phyloP scores from a whole-genome alignment of 2,329 filamentous ascomycete species.

The Ophiostoma sp. region DNA sequence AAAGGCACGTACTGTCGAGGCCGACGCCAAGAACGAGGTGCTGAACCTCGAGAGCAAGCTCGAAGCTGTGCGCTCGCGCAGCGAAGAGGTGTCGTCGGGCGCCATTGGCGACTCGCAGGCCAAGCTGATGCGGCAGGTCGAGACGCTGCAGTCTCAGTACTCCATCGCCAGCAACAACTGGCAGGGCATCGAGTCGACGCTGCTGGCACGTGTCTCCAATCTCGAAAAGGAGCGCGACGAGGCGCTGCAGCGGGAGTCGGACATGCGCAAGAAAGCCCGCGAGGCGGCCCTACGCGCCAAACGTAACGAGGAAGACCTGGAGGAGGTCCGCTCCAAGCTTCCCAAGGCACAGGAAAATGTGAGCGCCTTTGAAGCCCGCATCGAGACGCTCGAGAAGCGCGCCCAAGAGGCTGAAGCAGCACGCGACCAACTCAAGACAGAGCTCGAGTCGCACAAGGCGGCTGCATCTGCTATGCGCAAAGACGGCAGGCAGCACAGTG shows the following conservation, averaged over 20 bases:
- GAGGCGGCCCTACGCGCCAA: slow-evolving; percentile 66
- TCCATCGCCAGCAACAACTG: slow-evolving; percentile 92
- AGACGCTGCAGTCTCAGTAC: slow-evolving; percentile 93
- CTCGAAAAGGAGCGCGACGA: slow-evolving; percentile 92
- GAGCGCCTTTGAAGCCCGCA: slow-evolving; percentile 51
- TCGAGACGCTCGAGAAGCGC: slow-evolving; percentile 59
- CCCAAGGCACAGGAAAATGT: slow-evolving; percentile 61
- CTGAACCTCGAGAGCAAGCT: slow-evolving; percentile 80
- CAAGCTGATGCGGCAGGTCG: slow-evolving; percentile 87
- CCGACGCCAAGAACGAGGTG: slow-evolving; percentile 74
- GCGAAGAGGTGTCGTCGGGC: slow-evolving; percentile 84
- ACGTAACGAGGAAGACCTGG: slow-evolving; percentile 75
- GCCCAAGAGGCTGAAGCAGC: slow-evolving; percentile 62
- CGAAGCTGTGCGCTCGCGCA: slow-evolving; percentile 75
- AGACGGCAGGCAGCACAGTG: slow-evolving; percentile 19
- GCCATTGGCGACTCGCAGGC: slow-evolving; percentile 76
- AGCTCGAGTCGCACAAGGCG: slow-evolving; percentile 47
- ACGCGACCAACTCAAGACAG: slow-evolving; percentile 49
- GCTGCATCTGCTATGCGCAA: neutral
- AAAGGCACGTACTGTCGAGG: slow-evolving; percentile 60
- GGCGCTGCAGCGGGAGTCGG: slow-evolving; percentile 71
- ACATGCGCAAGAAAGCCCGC: slow-evolving; percentile 81
- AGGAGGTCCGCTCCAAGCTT: slow-evolving; percentile 60
- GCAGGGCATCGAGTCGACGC: slow-evolving; percentile 87
- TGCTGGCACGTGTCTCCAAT: slow-evolving; percentile 68